These are phyloP conservation scores for Kernera saxatilis DNA, from an alignment of 345 rosid species.

Conservation along the genomic window DNA sequence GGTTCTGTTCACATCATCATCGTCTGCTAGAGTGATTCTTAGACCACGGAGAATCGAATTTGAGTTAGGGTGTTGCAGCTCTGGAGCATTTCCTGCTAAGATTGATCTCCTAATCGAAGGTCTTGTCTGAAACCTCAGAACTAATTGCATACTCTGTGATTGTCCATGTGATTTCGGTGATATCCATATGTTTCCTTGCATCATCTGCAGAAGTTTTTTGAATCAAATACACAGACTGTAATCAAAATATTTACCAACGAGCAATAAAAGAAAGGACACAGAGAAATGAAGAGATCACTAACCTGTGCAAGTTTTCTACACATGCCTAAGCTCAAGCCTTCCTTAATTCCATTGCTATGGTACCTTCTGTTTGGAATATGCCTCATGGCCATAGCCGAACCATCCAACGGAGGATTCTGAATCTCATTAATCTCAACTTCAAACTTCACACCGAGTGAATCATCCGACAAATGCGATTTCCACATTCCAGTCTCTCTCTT, in stretches of 20 bases:
- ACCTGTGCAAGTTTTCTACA: constrained; percentile 96
- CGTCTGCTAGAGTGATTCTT: constrained; percentile 61
- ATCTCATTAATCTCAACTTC: constrained; percentile 59
- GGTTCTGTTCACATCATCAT: constrained; percentile 62
- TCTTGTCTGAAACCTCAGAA: constrained; percentile 58
- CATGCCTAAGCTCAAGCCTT: constrained; percentile 69
- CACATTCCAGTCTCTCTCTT: constrained; percentile 46
- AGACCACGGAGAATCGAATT: constrained; percentile 63
- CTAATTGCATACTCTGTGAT: constrained; percentile 64
- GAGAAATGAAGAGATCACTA: constrained; percentile 14
- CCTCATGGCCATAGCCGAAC: constrained; percentile 29
- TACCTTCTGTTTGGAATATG: constrained; percentile 34
- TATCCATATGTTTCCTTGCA: constrained; percentile 93
- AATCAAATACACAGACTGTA: neutral
- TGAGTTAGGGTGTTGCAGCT: constrained; percentile 44
- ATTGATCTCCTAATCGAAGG: constrained; percentile 43
- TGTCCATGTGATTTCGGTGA: constrained; percentile 56
- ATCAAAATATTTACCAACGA: neutral
- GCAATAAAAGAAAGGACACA: neutral
- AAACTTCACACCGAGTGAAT: constrained; percentile 51
- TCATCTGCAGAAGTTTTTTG: constrained; percentile 52
- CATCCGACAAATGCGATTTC: constrained; percentile 46
- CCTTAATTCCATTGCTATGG: constrained; percentile 48
- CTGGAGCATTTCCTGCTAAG: constrained; percentile 32
- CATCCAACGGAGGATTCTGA: constrained; percentile 38